Evolutionary conservation across 2,329 filamentous ascomycete species (phyloP).

Genomic region (Pseudogymnoascus sp.): DNA sequence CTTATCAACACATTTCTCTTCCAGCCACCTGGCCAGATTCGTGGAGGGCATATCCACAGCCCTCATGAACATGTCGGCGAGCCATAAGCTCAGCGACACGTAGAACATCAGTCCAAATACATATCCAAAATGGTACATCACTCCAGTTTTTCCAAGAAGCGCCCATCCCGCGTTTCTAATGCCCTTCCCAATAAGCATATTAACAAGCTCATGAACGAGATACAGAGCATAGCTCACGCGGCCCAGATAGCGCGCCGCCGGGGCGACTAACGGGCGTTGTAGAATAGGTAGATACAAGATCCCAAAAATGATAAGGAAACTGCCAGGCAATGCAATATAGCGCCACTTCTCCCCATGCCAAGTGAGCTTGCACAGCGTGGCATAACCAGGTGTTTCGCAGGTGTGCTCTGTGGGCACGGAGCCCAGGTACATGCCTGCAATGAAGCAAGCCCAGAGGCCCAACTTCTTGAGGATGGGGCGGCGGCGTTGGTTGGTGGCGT

Average conservation of each 20-base stretch:
- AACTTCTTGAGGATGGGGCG: background rate
- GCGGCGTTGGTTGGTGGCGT: background rate
- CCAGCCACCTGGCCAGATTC: background rate
- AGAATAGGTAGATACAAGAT: background rate
- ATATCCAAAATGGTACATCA: slow-evolving; percentile 5
- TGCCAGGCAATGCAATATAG: background rate
- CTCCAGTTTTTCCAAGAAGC: background rate
- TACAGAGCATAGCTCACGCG: slow-evolving; percentile 55
- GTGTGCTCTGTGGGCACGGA: slow-evolving; percentile 3
- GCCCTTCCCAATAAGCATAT: slow-evolving; percentile 52
- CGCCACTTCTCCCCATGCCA: background rate
- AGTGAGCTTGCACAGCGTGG: background rate
- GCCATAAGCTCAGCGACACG: background rate
- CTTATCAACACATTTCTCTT: slow-evolving; percentile 6
- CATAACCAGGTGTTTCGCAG: background rate
- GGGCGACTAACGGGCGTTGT: background rate
- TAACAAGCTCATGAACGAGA: slow-evolving; percentile 53
- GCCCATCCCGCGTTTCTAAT: background rate
- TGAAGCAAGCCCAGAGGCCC: background rate
- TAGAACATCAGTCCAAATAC: background rate
- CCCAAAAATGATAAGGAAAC: background rate
- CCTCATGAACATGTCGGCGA: slow-evolving; percentile 8
- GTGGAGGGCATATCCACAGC: slow-evolving; percentile 4
- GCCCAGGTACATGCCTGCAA: background rate
- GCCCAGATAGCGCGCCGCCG: slow-evolving; percentile 45